Evolutionary conservation across 1,284 basidiomycete species (phyloP), one percentile per base, ranked within the genome.

Genomic region (Marasmius oreades): DNA sequence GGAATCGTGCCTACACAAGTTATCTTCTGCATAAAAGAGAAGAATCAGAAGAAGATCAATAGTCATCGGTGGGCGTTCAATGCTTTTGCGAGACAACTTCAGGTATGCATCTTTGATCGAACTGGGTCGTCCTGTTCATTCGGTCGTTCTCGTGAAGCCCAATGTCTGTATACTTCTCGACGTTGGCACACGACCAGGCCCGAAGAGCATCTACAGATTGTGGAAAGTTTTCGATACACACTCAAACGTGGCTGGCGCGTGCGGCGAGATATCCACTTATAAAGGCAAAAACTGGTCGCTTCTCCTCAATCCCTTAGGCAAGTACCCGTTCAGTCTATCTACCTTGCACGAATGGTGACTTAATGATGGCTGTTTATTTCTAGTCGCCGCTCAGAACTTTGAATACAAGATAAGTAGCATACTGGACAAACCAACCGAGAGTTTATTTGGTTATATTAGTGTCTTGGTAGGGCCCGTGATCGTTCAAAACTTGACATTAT

Each of bases 221-320:
- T 98, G 95, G 95, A 98, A 98, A 71, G 82, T 91, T 1, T 97
- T 98, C 66, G 95, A 98, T 67, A 74, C 93, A 39, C 94, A 95
- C 70, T 94, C 92, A 6, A 95, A 92, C 63, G 92, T 97, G 16
- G 95, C 85, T 4, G 95, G 95, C 7, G 94, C 95, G 2, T 98
- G 95, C 70, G 95, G 95, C 36, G 95, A 98, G 71, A 97, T 98
- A 64, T 88, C 93, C 0, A 87, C 83, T 0, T 94, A 94, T 74
- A 98, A 97, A 69, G 95, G 95, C 60, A 92, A 87, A 70, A 84
- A 84, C 46, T 95, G 93, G 91, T 79, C 77, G 24, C 77, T 82
- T 23, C 76, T 97, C 52, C 66, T 93, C 55, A 97, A 95, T 67
- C 93, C 93, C 0, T 77, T 95, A 7, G 91, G 92, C 90, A 68